Conservation (phyloP, 345 rosid genomes). For the Populus deltoides region DNA sequence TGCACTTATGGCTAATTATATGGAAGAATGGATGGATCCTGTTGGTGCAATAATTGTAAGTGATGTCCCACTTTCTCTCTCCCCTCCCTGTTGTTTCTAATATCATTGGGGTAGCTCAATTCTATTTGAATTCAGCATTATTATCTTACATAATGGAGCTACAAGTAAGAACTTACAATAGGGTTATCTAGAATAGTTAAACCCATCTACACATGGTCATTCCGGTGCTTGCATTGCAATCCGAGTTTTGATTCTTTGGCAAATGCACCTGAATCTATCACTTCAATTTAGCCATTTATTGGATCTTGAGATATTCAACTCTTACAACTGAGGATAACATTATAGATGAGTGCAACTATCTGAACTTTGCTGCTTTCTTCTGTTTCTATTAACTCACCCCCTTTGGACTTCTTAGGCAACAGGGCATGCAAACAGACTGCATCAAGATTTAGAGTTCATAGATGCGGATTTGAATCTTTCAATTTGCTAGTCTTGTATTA, state of each 20-base stretch:
- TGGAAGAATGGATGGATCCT: slow-evolving; percentile 88
- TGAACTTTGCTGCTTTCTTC: neutral
- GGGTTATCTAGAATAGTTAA: neutral
- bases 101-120: neutral
- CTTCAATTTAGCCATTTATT: neutral
- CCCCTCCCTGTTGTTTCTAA: neutral
- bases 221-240: neutral
- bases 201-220: neutral
- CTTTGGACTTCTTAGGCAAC: neutral
- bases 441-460: neutral
- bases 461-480: neutral
- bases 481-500: neutral
- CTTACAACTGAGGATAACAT: neutral
- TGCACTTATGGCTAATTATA: slow-evolving; percentile 78
- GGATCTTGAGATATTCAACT: neutral
- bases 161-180: too few relatives aligned
- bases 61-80: neutral
- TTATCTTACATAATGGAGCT: neutral
- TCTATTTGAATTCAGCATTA: neutral
- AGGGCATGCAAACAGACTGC: neutral
- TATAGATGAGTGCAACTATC: neutral
- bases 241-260: neutral
- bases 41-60: slow-evolving; percentile 96
- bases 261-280: neutral
- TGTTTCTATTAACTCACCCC: neutral